phyloP scores from a whole-genome alignment of 345 rosid species.

The Cardamine resedifolia region DNA sequence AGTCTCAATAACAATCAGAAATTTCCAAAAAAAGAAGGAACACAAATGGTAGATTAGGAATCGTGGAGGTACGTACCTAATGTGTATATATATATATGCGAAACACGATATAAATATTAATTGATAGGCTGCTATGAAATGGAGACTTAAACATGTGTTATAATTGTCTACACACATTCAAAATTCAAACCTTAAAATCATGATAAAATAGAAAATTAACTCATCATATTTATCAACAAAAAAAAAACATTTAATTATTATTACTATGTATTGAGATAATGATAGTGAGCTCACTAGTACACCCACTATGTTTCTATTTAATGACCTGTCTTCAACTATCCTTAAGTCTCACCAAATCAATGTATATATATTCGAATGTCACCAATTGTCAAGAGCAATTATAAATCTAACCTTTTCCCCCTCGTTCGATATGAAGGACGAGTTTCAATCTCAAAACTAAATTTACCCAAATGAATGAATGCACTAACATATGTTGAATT shows the following conservation, averaged over 20 bases:
- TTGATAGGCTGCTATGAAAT: conserved; percentile 18
- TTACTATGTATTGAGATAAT: conserved; percentile 26
- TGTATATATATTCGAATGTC: conserved; percentile 19
- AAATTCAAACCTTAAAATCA: conserved; percentile 40
- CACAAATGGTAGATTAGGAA: conserved; percentile 33
- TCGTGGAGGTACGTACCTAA: conserved; percentile 30
- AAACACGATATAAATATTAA: neutral
- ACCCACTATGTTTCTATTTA: conserved; percentile 38
- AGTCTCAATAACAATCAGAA: conserved; percentile 16
- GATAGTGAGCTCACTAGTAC: conserved; percentile 50
- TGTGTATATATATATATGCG: neutral
- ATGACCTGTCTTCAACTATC: conserved; percentile 40
- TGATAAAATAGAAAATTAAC: conserved; percentile 37
- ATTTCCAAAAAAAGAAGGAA: conserved; percentile 7
- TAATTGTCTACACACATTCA: conserved; percentile 30
- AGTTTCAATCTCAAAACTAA: neutral
- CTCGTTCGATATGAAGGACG: neutral
- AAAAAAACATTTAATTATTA: conserved; percentile 11
- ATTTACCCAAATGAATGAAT: neutral
- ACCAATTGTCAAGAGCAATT: neutral
- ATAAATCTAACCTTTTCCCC: neutral
- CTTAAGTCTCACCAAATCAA: conserved; percentile 28
- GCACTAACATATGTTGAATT: neutral
- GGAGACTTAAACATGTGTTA: conserved; percentile 1
- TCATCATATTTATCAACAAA: neutral